These are phyloP conservation scores for Saccharomycopsis hybrid DNA, from an alignment of 1,139 yeast species.

Conservation along the genomic window DNA sequence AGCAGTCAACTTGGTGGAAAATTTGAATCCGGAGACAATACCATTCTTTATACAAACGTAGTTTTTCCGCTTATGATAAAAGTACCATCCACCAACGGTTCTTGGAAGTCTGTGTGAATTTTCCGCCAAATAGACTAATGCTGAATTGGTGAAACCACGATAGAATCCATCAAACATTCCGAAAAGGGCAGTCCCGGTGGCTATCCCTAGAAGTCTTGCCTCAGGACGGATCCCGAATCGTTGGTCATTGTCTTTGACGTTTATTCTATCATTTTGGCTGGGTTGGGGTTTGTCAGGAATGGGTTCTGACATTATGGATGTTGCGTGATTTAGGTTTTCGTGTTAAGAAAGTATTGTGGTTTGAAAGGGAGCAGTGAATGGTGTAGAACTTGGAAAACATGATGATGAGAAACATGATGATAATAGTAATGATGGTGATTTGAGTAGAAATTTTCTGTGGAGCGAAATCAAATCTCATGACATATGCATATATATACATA, in stretches of 20 bases:
- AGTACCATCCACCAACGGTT: slow-evolving; percentile 83
- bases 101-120: slow-evolving; percentile 78
- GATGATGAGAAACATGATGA: no score
- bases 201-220: slow-evolving; percentile 34
- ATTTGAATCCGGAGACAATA: slow-evolving; percentile 38
- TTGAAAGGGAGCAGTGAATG: no score
- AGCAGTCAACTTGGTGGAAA: slow-evolving; percentile 39
- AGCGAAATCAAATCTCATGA: no score
- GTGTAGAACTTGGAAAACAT: no score
- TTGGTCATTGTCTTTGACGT: slow-evolving; percentile 24
- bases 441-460: no score
- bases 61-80: slow-evolving; percentile 79
- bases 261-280: no score
- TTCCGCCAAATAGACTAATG: slow-evolving; percentile 64
- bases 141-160: slow-evolving; percentile 50
- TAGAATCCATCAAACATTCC: slow-evolving; percentile 62
- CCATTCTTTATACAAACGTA: slow-evolving; percentile 63
- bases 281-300: no score
- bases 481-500: no score
- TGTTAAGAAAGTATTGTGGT: no score
- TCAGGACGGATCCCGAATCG: slow-evolving; percentile 37
- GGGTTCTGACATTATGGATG: no score
- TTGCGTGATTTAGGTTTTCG: no score
- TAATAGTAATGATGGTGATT: no score
- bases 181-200: slow-evolving; percentile 38